These are phyloP conservation scores for Collybiopsis confluens DNA, from an alignment of 768 basidiomycete genomes.

Conservation along the genomic window DNA sequence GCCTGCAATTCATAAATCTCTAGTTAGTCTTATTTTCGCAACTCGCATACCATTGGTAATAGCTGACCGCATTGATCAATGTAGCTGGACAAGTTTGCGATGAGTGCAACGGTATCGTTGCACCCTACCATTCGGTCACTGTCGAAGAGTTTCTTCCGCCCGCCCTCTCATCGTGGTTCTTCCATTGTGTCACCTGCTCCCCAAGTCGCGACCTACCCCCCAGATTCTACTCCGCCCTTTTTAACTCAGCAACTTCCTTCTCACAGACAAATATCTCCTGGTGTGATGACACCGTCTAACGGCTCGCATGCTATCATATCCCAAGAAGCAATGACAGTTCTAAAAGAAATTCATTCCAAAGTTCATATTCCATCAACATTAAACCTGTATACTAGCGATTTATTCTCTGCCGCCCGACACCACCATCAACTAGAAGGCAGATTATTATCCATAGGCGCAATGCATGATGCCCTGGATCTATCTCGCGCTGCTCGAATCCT, in stretches of 20 bases:
- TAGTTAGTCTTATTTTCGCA: slow-evolving; percentile 47
- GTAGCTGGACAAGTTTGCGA: slow-evolving; percentile 70
- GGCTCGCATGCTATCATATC: slow-evolving; percentile 22
- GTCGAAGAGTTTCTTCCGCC: slow-evolving; percentile 19
- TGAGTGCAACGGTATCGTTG: slow-evolving; percentile 62
- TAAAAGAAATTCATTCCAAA: slow-evolving; percentile 26
- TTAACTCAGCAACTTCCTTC: slow-evolving; percentile 21
- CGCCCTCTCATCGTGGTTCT: slow-evolving; percentile 15
- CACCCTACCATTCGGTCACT: slow-evolving; percentile 33
- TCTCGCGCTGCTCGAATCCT: slow-evolving; percentile 64
- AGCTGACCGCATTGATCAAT: background rate
- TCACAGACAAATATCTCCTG: slow-evolving; percentile 5
- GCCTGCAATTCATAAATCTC: slow-evolving; percentile 57
- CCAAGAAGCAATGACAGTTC: slow-evolving; percentile 21
- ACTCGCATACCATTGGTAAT: no score
- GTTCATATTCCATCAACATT: slow-evolving; percentile 49
- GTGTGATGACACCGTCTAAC: slow-evolving; percentile 21
- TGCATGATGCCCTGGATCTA: slow-evolving; percentile 64
- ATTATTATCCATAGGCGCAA: slow-evolving; percentile 57
- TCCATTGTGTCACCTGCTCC: slow-evolving; percentile 22
- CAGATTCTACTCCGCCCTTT: slow-evolving; percentile 15
- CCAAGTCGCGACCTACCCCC: slow-evolving; percentile 14
- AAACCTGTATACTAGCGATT: slow-evolving; percentile 62
- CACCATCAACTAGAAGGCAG: slow-evolving; percentile 65
- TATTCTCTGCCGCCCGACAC: slow-evolving; percentile 72